Evolutionary conservation across 768 basidiomycete species (phyloP).

Genomic region (Termitomyces sp.): DNA sequence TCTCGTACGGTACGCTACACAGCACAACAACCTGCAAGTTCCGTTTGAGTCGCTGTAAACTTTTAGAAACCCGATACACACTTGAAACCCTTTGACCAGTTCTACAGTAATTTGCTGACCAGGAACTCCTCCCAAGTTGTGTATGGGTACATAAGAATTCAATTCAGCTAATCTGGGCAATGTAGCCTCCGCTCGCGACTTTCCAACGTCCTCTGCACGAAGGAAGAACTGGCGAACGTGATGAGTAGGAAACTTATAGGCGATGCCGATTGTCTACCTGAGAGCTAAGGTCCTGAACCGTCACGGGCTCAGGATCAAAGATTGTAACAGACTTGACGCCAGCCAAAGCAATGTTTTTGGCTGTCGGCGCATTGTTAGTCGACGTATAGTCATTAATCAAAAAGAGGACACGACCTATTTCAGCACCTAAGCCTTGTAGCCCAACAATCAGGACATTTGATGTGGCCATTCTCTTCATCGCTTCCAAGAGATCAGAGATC

Average conservation of each 20-base stretch:
- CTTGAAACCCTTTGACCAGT: slow-evolving; percentile 85
- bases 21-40: slow-evolving; percentile 79
- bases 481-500: slow-evolving; percentile 34
- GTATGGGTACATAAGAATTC: slow-evolving; percentile 94
- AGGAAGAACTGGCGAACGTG: slow-evolving; percentile 76
- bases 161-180: slow-evolving; percentile 88
- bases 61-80: slow-evolving; percentile 26
- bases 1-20: slow-evolving; percentile 67
- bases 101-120: slow-evolving; percentile 80
- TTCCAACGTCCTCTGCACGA: slow-evolving; percentile 80
- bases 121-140: slow-evolving; percentile 70
- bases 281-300: slow-evolving; percentile 86
- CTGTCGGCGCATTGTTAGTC: slow-evolving; percentile 31
- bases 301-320: slow-evolving; percentile 87
- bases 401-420: slow-evolving; percentile 59
- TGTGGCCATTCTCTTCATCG: slow-evolving; percentile 98
- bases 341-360: slow-evolving; percentile 92
- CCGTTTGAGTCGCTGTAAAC: neutral
- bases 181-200: slow-evolving; percentile 81
- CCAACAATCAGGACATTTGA: slow-evolving; percentile 95
- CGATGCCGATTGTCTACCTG: slow-evolving; percentile 51
- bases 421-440: slow-evolving; percentile 86
- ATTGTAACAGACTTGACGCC: slow-evolving; percentile 97
- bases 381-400: neutral
- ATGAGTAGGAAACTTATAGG: slow-evolving; percentile 10